phyloP scores from a whole-genome alignment of 768 basidiomycete genomes.

The Saitozyma podzolica region DNA sequence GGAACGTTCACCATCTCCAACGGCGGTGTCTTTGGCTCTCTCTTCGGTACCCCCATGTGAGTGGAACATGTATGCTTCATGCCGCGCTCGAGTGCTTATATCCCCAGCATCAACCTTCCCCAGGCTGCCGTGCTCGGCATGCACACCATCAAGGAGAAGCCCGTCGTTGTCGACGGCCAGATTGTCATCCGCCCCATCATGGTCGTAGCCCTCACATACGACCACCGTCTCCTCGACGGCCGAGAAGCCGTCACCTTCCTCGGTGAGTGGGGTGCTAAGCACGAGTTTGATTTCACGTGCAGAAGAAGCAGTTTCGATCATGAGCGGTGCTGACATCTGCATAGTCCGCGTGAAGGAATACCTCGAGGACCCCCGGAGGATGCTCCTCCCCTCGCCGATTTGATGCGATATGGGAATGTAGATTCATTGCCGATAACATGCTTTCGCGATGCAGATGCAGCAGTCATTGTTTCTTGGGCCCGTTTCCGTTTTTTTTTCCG shows the following conservation, averaged over 20 bases:
- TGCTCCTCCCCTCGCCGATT: slow-evolving; percentile 56
- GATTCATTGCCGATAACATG: too few species aligned
- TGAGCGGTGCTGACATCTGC: slow-evolving; percentile 6
- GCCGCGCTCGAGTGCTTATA: slow-evolving; percentile 11
- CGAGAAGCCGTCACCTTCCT: slow-evolving; percentile 97
- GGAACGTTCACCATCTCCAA: slow-evolving; percentile 99
- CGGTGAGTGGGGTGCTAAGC: slow-evolving; percentile 59
- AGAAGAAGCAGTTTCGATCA: neutral
- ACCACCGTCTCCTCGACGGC: slow-evolving; percentile 92
- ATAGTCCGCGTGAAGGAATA: slow-evolving; percentile 88
- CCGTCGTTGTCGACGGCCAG: slow-evolving; percentile 89
- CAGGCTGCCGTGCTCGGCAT: slow-evolving; percentile 95
- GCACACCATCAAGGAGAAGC: slow-evolving; percentile 89
- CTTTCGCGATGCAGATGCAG: too few species aligned
- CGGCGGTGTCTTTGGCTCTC: slow-evolving; percentile 95
- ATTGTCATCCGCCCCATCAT: slow-evolving; percentile 97
- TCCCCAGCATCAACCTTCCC: slow-evolving; percentile 75
- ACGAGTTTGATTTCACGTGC: neutral
- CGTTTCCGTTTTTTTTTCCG: too few species aligned
- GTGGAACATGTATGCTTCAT: slow-evolving; percentile 5
- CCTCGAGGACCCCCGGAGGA: slow-evolving; percentile 90
- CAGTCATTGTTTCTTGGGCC: too few species aligned
- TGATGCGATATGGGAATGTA: slow-evolving; percentile 9
- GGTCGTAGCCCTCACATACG: slow-evolving; percentile 78
- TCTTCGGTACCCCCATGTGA: slow-evolving; percentile 92